A percentile compares a stretch with the other conserved stretches of the same genome.
Conservation (phyloP, 163 green algal species). For the Scenedesmus sp. region DNA sequence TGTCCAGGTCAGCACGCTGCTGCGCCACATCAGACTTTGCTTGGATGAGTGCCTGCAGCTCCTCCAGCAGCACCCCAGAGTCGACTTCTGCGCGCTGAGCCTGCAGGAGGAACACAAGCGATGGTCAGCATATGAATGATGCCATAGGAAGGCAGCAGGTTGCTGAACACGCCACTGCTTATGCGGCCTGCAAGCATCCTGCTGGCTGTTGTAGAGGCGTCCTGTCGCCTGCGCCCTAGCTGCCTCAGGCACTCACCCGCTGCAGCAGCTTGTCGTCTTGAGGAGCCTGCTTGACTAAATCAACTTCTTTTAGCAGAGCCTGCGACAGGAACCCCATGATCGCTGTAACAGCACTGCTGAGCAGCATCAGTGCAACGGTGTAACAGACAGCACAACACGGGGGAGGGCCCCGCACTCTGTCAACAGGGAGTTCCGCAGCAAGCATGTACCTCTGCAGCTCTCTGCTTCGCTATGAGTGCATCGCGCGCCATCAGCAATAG, state of each 20-base stretch:
- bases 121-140: not conserved
- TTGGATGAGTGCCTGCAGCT: constrained; percentile 40
- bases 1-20: constrained; percentile 42
- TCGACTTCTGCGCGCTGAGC: constrained; percentile 41
- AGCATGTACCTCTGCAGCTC: constrained; percentile 17
- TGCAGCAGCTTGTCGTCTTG: constrained; percentile 27
- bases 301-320: constrained; percentile 8
- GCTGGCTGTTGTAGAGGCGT: not conserved
- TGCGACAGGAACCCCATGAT: not conserved
- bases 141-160: not conserved
- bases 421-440: not conserved
- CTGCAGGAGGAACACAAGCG: constrained; percentile 8
- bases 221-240: not conserved
- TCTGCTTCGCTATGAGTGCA: constrained; percentile 42
- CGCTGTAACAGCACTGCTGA: not conserved
- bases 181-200: not conserved
- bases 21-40: constrained; percentile 31
- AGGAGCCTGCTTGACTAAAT: not conserved
- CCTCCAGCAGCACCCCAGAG: constrained; percentile 40
- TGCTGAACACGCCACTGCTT: not conserved
- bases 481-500: constrained; percentile 35
- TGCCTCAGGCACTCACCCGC: not conserved
- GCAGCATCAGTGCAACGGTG: not conserved
- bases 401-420: not conserved
- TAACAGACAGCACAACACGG: no score